A percentile compares a stretch with the other conserved stretches of the same genome.
Evolutionary conservation across 2,329 filamentous ascomycete genomes (phyloP).

Genomic region (Aureobasidium sp.): DNA sequence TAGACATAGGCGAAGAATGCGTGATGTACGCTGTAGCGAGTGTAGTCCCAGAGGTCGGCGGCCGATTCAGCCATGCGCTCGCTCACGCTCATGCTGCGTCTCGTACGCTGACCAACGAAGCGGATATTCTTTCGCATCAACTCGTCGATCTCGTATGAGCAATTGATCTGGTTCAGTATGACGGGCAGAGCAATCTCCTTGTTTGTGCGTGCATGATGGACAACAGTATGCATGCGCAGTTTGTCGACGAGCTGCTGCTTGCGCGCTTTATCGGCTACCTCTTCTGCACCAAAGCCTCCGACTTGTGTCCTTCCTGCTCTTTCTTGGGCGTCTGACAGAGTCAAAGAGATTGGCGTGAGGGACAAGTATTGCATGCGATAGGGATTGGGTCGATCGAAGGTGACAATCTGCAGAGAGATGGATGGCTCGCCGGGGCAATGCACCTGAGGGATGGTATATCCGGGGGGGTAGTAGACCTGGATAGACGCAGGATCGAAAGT

Average conservation of each 20-base stretch:
- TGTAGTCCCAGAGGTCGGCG: slow-evolving; percentile 69
- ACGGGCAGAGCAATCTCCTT: slow-evolving; percentile 73
- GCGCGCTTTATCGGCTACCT: slow-evolving; percentile 56
- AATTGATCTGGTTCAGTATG: slow-evolving; percentile 92
- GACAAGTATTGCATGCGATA: slow-evolving; percentile 95
- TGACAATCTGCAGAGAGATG: slow-evolving; percentile 73
- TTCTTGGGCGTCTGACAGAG: slow-evolving; percentile 48
- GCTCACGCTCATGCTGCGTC: slow-evolving; percentile 81
- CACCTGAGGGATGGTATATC: slow-evolving; percentile 57
- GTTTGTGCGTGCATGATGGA: slow-evolving; percentile 63
- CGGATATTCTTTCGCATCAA: slow-evolving; percentile 82
- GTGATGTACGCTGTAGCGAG: slow-evolving; percentile 60
- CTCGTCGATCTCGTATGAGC: slow-evolving; percentile 79
- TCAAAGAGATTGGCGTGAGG: slow-evolving; percentile 76
- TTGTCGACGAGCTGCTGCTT: slow-evolving; percentile 70
- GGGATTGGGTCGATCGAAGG: slow-evolving; percentile 80
- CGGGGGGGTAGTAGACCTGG: slow-evolving; percentile 46
- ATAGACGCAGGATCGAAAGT: slow-evolving; percentile 60
- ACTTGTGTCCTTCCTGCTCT: slow-evolving; percentile 27
- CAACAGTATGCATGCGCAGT: slow-evolving; percentile 76
- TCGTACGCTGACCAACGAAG: slow-evolving; percentile 71
- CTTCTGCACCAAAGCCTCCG: slow-evolving; percentile 59
- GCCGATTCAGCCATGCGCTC: slow-evolving; percentile 93
- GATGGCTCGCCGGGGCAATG: slow-evolving; percentile 56
- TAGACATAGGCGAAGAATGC: slow-evolving; percentile 66